phyloP scores from a whole-genome alignment of 2,329 filamentous ascomycete species.

The Helicocarpus griseus region DNA sequence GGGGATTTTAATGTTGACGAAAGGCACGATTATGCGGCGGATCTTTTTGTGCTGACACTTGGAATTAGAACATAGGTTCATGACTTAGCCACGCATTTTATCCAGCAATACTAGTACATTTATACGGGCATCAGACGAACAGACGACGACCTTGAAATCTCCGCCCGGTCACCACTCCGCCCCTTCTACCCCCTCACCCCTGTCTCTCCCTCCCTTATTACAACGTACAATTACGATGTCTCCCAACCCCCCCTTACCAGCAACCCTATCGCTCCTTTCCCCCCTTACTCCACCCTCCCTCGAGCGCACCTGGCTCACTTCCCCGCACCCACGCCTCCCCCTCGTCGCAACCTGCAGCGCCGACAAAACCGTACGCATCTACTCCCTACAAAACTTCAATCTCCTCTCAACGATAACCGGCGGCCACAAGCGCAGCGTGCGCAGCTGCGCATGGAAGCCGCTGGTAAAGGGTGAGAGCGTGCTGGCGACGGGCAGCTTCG shows the following conservation, averaged over 20 bases:
- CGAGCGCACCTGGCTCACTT: slow-evolving; percentile 71
- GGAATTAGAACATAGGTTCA: too few species aligned
- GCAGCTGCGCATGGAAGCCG: slow-evolving; percentile 81
- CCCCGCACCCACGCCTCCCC: slow-evolving; percentile 77
- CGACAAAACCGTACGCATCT: slow-evolving; percentile 78
- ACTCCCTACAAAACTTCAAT: slow-evolving; percentile 72
- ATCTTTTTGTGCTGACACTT: too few species aligned
- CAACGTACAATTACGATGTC: neutral
- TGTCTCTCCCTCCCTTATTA: neutral
- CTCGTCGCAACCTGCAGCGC: slow-evolving; percentile 82
- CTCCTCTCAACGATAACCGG: slow-evolving; percentile 71
- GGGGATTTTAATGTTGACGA: too few species aligned
- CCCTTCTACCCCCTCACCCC: neutral
- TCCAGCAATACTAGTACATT: too few species aligned
- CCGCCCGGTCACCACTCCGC: neutral
- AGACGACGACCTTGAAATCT: too few species aligned
- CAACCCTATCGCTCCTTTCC: slow-evolving; percentile 29
- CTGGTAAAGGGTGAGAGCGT: slow-evolving; percentile 57
- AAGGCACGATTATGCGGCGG: too few species aligned
- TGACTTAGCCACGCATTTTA: too few species aligned
- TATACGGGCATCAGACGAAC: too few species aligned
- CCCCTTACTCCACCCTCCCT: slow-evolving; percentile 44
- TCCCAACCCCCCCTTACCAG: neutral
- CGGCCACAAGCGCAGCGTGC: slow-evolving; percentile 84
- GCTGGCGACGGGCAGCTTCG: slow-evolving; percentile 86